A percentile compares a stretch with the other conserved stretches of the same genome.
These are phyloP conservation scores for Rhizoclosmatium sp. DNA, from an alignment of 192 early-diverging fungal species.

Conservation along the genomic window DNA sequence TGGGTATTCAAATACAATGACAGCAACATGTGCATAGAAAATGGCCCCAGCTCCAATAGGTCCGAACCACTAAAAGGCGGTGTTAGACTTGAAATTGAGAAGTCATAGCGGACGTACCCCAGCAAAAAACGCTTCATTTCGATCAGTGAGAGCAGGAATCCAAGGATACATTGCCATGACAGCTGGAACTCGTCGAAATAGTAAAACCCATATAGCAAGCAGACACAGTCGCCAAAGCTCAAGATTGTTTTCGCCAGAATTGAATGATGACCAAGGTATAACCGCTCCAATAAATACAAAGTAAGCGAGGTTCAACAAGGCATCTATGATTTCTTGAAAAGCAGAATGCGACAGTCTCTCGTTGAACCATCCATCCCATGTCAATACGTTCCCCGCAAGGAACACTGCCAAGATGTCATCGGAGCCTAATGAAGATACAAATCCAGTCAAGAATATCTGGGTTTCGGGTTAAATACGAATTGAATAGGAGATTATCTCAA, in stretches of 20 bases:
- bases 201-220: constrained; percentile 66
- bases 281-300: constrained; percentile 89
- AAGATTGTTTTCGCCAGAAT: constrained; percentile 48
- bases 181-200: constrained; percentile 75
- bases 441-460: constrained; percentile 28
- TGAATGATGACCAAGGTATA: constrained; percentile 77
- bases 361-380: constrained; percentile 79
- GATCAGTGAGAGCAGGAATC: constrained; percentile 76
- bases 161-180: constrained; percentile 66
- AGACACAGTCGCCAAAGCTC: constrained; percentile 77
- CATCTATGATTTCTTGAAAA: constrained; percentile 90
- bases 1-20: constrained; percentile 34
- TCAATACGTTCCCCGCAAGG: constrained; percentile 37
- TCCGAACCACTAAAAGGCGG: constrained; percentile 76
- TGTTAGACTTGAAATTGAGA: constrained; percentile 1
- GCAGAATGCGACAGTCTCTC: constrained; percentile 81
- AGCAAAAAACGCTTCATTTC: constrained; percentile 80
- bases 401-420: constrained; percentile 71
- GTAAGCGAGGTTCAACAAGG: constrained; percentile 83
- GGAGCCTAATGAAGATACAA: constrained; percentile 51
- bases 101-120: constrained; percentile 46
- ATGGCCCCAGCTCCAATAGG: constrained; percentile 79
- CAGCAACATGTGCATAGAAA: constrained; percentile 62
- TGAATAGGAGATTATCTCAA: background rate
- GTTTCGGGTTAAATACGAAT: background rate